Evolutionary conservation across 331 rosid species (phyloP).

Genomic region (Ulmus americana): DNA sequence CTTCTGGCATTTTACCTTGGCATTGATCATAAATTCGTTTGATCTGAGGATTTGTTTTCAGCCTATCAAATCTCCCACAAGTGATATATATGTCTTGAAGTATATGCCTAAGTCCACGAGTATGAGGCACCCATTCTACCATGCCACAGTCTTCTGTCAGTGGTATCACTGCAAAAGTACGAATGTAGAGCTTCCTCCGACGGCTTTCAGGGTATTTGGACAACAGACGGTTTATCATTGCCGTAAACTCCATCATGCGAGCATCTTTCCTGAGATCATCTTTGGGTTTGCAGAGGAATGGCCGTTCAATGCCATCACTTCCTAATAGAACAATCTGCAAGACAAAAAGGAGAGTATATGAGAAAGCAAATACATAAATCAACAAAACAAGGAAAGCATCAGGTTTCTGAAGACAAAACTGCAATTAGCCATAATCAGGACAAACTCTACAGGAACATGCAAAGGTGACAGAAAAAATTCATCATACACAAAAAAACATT

Average conservation of each 20-base stretch:
- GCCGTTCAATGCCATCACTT: constrained; percentile 83
- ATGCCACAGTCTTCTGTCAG: constrained; percentile 97
- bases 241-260: constrained; percentile 99
- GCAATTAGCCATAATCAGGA: neutral
- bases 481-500: constrained; percentile 12
- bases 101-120: constrained; percentile 86
- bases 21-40: constrained; percentile 84
- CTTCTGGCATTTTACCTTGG: constrained; percentile 80
- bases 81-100: constrained; percentile 81
- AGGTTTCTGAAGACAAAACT: constrained; percentile 22
- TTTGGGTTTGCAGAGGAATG: constrained; percentile 92
- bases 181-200: constrained; percentile 84
- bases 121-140: constrained; percentile 97
- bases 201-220: constrained; percentile 97
- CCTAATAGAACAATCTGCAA: constrained; percentile 78
- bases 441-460: constrained; percentile 12
- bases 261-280: constrained; percentile 98
- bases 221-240: constrained; percentile 77
- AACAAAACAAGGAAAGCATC: neutral
- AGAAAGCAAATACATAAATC: neutral
- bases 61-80: constrained; percentile 79
- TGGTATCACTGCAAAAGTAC: constrained; percentile 92
- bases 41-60: constrained; percentile 77
- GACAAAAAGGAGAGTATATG: constrained; percentile 12
- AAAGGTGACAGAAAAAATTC: constrained; percentile 10